Evolutionary conservation across 2,329 filamentous ascomycete genomes (phyloP), one percentile per base, ranked within the genome.

Genomic region (Cercospora brassicicola): DNA sequence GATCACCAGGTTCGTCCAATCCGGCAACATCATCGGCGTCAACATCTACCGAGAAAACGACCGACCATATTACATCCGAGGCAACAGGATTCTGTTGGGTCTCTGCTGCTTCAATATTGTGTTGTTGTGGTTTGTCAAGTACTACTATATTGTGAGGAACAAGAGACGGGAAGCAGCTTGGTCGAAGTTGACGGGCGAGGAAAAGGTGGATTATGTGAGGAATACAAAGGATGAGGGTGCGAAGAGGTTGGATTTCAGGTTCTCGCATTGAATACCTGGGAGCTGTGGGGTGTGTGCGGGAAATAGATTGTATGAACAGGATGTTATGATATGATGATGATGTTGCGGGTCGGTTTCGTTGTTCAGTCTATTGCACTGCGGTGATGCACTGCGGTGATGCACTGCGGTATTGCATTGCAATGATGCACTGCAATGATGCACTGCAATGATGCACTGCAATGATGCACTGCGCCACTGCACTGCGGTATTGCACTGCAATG

Each of bases 41-140:
- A 83, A 85, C 61, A 83, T 86, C 59, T 85, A 85, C 73, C 80
- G 83, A 13, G 75, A 79, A 66, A 79, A 85, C 65, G 81, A 85
- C 59, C 76, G 78, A 62, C 84, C 82, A 1, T 75, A 80, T 7
- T 84, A 82, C 64, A 76, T 79, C 6, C 78, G 81, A 0, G 82
- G 82, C 2, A 84, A 84, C 62, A 69, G 68, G 7, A 73, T 75
- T 0, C 55, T 80, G 10, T 62, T 80, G 2, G 75, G 70, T 1
- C 74, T 79, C 10, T 71, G 68, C 18, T 70, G 76, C 36, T 67
- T 74, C 20, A 78, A 79, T 45, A 74, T 80, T 2, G 71, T 72
- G 3, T 42, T 79, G 3, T 76, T 78, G 28, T 18, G 73, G 4
- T 55, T 72, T 1, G 76, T 76, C 1, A 80, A 80, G 68, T 69